Conservation (phyloP, 1,284 basidiomycete genomes). For the Apiotrichum porosum region DNA sequence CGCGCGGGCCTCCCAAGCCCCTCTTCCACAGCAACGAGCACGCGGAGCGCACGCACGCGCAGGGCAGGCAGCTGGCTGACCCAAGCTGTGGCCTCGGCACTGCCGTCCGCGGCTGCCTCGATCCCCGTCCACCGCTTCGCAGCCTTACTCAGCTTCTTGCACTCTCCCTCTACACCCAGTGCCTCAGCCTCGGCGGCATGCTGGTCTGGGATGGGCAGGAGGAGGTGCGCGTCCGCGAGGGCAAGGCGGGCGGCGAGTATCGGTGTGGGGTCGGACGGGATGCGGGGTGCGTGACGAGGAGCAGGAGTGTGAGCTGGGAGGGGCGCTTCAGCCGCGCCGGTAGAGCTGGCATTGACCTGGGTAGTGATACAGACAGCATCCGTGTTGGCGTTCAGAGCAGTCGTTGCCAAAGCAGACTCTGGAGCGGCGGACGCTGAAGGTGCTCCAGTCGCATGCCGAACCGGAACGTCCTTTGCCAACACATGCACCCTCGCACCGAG, state of each 20-base stretch:
- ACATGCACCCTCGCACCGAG: slow-evolving; percentile 32
- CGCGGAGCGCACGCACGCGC: slow-evolving; percentile 16
- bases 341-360: too few species aligned
- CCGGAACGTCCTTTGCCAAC: too few species aligned
- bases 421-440: too few species aligned
- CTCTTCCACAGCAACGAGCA: slow-evolving; percentile 26
- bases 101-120: background rate
- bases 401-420: too few species aligned
- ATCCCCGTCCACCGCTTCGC: background rate
- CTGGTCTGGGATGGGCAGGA: slow-evolving; percentile 9
- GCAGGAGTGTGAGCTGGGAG: too few species aligned
- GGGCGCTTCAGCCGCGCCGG: too few species aligned
- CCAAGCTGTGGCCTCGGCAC: slow-evolving; percentile 2
- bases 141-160: slow-evolving; percentile 16
- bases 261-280: slow-evolving; percentile 1
- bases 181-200: slow-evolving; percentile 25
- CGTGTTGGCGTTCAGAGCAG: too few species aligned
- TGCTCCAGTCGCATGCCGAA: too few species aligned
- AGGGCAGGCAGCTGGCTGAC: slow-evolving; percentile 8
- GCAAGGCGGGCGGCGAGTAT: slow-evolving; percentile 22
- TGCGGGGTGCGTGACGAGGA: background rate
- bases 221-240: slow-evolving; percentile 22
- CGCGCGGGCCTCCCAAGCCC: slow-evolving; percentile 23
- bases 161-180: slow-evolving; percentile 20
- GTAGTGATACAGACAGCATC: too few species aligned